phyloP scores from a whole-genome alignment of 2,329 filamentous ascomycete species.

The Thelonectria blattea region DNA sequence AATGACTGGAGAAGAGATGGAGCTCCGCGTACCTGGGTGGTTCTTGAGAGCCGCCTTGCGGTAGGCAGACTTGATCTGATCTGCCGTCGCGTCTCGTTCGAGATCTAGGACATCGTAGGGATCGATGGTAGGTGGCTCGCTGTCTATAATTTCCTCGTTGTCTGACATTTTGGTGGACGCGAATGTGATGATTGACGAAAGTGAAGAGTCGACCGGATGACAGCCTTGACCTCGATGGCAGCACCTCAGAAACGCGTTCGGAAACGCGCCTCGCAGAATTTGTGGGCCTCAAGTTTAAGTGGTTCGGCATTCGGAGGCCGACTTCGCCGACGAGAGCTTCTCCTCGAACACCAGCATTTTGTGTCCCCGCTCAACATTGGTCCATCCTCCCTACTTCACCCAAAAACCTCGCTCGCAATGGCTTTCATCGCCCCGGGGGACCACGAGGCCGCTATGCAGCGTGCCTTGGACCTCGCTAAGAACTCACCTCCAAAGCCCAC shows the following conservation, averaged over 20 bases:
- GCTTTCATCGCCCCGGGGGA: conserved; percentile 42
- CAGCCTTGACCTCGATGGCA: not conserved
- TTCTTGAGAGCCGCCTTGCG: conserved; percentile 86
- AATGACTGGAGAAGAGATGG: not conserved
- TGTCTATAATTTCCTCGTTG: conserved; percentile 59
- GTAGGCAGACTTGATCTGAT: conserved; percentile 89
- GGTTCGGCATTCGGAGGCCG: conserved; percentile 31
- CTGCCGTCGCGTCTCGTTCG: conserved; percentile 71
- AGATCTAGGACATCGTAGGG: conserved; percentile 84
- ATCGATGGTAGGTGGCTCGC: conserved; percentile 67
- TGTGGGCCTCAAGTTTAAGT: conserved; percentile 35
- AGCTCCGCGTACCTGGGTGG: conserved; percentile 71
- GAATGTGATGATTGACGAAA: conserved; percentile 9
- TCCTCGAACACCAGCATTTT: not conserved
- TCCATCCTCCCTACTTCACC: not conserved
- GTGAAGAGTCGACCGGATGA: not conserved
- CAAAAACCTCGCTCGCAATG: conserved; percentile 27
- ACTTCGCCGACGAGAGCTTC: conserved; percentile 15
- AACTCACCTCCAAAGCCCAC: conserved; percentile 85
- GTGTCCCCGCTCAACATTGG: not conserved
- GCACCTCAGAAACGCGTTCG: conserved; percentile 28
- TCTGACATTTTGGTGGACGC: conserved; percentile 49
- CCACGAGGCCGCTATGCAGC: conserved; percentile 63
- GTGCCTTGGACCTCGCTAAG: conserved; percentile 77
- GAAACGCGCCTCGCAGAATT: conserved; percentile 26